Evolutionary conservation across 2,329 filamentous ascomycete genomes (phyloP).

Genomic region (Venturiaceae sp.): DNA sequence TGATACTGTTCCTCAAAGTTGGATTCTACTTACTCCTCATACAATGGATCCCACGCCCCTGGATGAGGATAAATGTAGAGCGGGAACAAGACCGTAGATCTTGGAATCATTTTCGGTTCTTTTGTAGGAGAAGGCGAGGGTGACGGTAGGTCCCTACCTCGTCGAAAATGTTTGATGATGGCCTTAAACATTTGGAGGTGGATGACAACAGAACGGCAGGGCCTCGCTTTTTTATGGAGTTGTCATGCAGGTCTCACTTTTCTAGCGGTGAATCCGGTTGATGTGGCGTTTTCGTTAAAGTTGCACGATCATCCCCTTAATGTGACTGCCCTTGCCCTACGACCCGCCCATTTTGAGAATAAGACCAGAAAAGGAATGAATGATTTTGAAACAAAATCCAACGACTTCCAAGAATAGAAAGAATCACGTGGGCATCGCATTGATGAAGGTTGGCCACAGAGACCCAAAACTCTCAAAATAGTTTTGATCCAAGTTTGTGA

Average conservation of each 20-base stretch:
- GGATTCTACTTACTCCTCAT: not conserved
- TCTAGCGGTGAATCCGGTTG: not conserved
- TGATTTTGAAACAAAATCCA: not conserved
- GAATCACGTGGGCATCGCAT: not conserved
- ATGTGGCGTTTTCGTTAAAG: constrained; percentile 2
- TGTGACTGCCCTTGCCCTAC: not conserved
- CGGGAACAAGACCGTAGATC: not conserved
- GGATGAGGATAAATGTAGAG: constrained; percentile 1
- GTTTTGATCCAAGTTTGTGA: not conserved
- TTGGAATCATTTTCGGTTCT: not conserved
- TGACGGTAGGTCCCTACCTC: not conserved
- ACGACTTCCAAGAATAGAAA: not conserved
- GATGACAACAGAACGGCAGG: not conserved
- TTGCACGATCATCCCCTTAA: not conserved
- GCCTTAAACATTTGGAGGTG: not conserved
- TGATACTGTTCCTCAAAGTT: not conserved
- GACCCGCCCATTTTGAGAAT: not conserved
- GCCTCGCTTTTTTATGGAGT: not conserved
- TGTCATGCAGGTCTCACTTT: not conserved
- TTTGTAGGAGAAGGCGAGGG: not conserved
- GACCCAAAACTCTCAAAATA: not conserved
- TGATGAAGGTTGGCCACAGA: not conserved
- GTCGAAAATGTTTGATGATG: not conserved
- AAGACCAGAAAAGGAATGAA: not conserved
- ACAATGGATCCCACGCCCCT: not conserved